These are phyloP conservation scores for Royoungia palumana DNA, from an alignment of 768 basidiomycete species.

Conservation along the genomic window DNA sequence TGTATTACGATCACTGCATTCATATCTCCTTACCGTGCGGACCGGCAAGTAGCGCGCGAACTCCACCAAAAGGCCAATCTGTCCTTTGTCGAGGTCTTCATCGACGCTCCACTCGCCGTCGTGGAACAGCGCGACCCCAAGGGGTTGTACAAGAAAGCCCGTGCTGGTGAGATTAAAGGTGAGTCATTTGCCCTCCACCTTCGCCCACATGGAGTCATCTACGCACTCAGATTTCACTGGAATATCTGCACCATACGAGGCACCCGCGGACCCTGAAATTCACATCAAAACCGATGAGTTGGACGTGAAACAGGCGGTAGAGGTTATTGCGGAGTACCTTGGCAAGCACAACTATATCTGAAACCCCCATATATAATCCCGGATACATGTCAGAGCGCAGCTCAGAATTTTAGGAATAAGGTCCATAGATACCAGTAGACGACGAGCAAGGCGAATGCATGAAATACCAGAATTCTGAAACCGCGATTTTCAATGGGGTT, in stretches of 20 bases:
- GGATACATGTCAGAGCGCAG: constrained; percentile 9
- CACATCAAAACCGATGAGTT: constrained; percentile 86
- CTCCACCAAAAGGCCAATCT: constrained; percentile 73
- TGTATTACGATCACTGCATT: constrained; percentile 91
- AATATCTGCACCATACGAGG: constrained; percentile 95
- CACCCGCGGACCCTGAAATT: constrained; percentile 80
- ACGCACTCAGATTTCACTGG: constrained; percentile 84
- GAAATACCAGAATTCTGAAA: constrained; percentile 3
- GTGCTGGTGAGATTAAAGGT: constrained; percentile 96
- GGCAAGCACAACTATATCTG: constrained; percentile 56
- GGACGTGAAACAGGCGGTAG: constrained; percentile 75
- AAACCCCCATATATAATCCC: constrained; percentile 17
- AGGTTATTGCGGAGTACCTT: constrained; percentile 78
- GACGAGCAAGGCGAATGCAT: constrained; percentile 13
- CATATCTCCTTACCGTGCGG: constrained; percentile 94
- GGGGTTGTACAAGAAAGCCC: constrained; percentile 94
- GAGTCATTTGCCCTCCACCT: constrained; percentile 9
- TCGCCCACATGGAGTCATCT: constrained; percentile 4
- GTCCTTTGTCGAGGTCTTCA: constrained; percentile 90
- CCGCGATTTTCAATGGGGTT: constrained; percentile 16
- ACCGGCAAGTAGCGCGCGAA: constrained; percentile 77
- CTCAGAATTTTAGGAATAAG: constrained; percentile 9
- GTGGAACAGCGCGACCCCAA: constrained; percentile 96
- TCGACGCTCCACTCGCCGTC: constrained; percentile 86
- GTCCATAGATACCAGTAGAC: constrained; percentile 17